Evolutionary conservation across 257 asterid genomes (phyloP), one percentile per base, ranked within the genome.

Genomic region (Scutellaria galericulata): DNA sequence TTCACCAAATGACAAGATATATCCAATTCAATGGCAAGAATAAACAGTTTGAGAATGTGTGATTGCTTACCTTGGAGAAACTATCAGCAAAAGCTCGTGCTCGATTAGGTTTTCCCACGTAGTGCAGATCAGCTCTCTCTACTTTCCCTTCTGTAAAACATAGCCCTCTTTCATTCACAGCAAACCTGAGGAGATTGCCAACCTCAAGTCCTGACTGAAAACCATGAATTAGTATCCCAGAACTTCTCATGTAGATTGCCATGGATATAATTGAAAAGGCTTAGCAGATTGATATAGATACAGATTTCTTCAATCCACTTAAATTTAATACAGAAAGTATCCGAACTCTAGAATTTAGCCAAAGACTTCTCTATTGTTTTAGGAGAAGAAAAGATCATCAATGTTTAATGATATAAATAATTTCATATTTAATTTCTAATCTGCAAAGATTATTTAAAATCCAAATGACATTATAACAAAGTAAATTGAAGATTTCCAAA

Each of bases 61-160:
- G 37, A 13, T 53, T 9, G 27, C 84, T 78, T 72, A 88, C 99
- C 96, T 92, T 95, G 60, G 99, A 95, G 87, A 82, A 90, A 76
- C 97, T 88, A 83, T 95, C 99, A 9, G 98, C 96, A 78, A 92
- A 90, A 35, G 89, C 84, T 74, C 97, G 93, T 10, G 91, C 86
- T 27, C 96, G 97, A 68, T 92, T 92, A 73, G 94, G 68, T 81
- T 87, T 90, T 39, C 90, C 97, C 3, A 88, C 73, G 79, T 88
- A 92, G 39, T 86, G 88, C 77, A 95, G 75, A 82, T 95, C 99
- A 56, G 94, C 98, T 77, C 72, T 87, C 87, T 81, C 96, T 77
- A 92, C 73, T 74, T 84, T 86, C 40, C 99, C 90, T 39, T 92
- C 94, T 57, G 77, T 77, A 72, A 88, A 85, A 75, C 55, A 64